These are phyloP conservation scores for Periglandula ipomoeae DNA, from an alignment of 2,329 filamentous ascomycete genomes.

Conservation along the genomic window DNA sequence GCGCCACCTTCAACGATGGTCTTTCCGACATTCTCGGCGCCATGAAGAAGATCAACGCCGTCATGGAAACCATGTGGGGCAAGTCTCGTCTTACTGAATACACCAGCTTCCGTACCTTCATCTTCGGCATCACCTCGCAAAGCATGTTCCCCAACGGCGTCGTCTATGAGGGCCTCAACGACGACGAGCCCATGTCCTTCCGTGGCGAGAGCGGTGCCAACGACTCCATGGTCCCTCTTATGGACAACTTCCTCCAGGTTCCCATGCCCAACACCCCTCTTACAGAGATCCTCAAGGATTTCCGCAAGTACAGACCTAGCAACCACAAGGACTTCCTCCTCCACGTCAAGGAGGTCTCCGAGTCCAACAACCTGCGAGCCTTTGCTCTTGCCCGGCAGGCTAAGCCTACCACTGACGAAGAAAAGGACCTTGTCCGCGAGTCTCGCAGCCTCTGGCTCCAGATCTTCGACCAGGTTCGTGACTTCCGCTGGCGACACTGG, in stretches of 20 bases:
- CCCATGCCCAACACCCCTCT: slow-evolving; percentile 84
- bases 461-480: slow-evolving; percentile 64
- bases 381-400: slow-evolving; percentile 40
- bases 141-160: slow-evolving; percentile 92
- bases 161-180: slow-evolving; percentile 74
- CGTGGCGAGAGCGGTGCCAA: slow-evolving; percentile 90
- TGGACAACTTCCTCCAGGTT: slow-evolving; percentile 80
- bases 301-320: slow-evolving; percentile 78
- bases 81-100: slow-evolving; percentile 79
- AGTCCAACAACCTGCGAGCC: slow-evolving; percentile 43
- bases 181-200: slow-evolving; percentile 64
- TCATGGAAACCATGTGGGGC: slow-evolving; percentile 89
- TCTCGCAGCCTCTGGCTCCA: slow-evolving; percentile 53
- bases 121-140: slow-evolving; percentile 90
- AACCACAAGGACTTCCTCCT: slow-evolving; percentile 82
- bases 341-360: slow-evolving; percentile 49
- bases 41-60: slow-evolving; percentile 57
- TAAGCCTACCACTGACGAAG: slow-evolving; percentile 16
- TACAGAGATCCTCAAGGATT: slow-evolving; percentile 80
- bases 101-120: slow-evolving; percentile 88
- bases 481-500: slow-evolving; percentile 80
- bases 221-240: slow-evolving; percentile 85
- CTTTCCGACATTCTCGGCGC: slow-evolving; percentile 52
- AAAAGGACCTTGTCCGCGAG: slow-evolving; percentile 38
- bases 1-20: slow-evolving; percentile 54